phyloP scores from a whole-genome alignment of 2,329 filamentous ascomycete genomes.

The Fusarium xylarioides region DNA sequence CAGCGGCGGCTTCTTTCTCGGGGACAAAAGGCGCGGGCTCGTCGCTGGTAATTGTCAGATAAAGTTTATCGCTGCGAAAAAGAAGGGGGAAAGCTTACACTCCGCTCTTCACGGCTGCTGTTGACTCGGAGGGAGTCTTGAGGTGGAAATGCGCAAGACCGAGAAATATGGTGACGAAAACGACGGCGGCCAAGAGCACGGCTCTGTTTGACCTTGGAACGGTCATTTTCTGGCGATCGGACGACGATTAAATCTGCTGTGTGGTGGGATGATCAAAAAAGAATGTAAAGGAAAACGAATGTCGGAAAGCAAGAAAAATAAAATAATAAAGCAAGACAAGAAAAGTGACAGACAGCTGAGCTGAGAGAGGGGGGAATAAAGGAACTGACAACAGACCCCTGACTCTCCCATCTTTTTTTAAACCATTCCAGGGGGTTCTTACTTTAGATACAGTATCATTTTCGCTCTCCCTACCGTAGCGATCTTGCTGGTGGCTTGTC shows the following conservation, averaged over 20 bases:
- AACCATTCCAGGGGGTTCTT: background rate
- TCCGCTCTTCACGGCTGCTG: background rate
- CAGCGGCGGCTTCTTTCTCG: slow-evolving; percentile 19
- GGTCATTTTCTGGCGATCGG: slow-evolving; percentile 7
- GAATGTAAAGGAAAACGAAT: background rate
- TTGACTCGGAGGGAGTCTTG: slow-evolving; percentile 7
- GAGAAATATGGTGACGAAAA: slow-evolving; percentile 25
- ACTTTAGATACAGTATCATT: background rate
- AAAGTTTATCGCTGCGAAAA: background rate
- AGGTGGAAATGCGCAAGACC: slow-evolving; percentile 26
- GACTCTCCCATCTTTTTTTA: slow-evolving; percentile 12
- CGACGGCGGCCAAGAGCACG: slow-evolving; percentile 19
- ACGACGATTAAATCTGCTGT: background rate
- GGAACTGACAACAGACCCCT: slow-evolving; percentile 6
- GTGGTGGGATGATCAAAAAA: background rate
- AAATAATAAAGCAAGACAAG: background rate
- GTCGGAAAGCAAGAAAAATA: background rate
- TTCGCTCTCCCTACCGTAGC: slow-evolving; percentile 7
- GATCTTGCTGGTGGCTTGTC: slow-evolving; percentile 1
- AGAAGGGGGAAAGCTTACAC: background rate
- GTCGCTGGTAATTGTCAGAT: slow-evolving; percentile 1
- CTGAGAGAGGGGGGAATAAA: slow-evolving; percentile 3
- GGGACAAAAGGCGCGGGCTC: slow-evolving; percentile 21
- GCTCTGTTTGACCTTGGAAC: slow-evolving; percentile 22
- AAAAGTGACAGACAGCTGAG: background rate